A percentile compares a stretch with the other conserved stretches of the same genome.
Conservation (phyloP, 1,284 basidiomycete genomes). For the Marasmius oreades region DNA sequence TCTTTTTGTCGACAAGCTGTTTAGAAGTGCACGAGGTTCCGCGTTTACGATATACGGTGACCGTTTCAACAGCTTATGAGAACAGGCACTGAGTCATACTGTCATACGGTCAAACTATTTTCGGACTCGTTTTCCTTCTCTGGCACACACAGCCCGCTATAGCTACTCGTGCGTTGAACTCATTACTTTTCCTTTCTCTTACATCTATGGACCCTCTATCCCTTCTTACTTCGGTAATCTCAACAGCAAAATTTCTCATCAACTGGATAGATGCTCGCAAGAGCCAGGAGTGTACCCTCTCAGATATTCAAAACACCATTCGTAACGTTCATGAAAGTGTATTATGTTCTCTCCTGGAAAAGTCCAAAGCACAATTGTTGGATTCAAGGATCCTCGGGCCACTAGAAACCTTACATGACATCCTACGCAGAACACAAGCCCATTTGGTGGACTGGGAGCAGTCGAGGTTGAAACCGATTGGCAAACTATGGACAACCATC, state of each 20-base stretch:
- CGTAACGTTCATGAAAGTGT: background rate
- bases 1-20: too few species aligned
- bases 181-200: too few species aligned
- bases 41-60: too few species aligned
- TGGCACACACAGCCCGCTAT: too few species aligned
- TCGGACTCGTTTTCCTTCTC: too few species aligned
- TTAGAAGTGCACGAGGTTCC: too few species aligned
- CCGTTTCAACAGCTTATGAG: too few species aligned
- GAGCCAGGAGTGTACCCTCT: background rate
- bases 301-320: background rate
- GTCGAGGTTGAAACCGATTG: background rate
- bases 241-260: background rate
- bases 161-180: too few species aligned
- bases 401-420: background rate
- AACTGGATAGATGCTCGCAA: background rate
- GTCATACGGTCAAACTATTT: too few species aligned
- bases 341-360: background rate
- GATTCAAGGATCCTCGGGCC: background rate
- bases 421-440: background rate
- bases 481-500: background rate
- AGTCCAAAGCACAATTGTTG: background rate
- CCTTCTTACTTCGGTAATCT: background rate
- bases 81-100: too few species aligned
- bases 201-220: background rate
- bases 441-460: background rate